Base-by-base conservation (phyloP, 2,329 filamentous ascomycete genomes). In the Pyrenochaeta sp. region DNA sequence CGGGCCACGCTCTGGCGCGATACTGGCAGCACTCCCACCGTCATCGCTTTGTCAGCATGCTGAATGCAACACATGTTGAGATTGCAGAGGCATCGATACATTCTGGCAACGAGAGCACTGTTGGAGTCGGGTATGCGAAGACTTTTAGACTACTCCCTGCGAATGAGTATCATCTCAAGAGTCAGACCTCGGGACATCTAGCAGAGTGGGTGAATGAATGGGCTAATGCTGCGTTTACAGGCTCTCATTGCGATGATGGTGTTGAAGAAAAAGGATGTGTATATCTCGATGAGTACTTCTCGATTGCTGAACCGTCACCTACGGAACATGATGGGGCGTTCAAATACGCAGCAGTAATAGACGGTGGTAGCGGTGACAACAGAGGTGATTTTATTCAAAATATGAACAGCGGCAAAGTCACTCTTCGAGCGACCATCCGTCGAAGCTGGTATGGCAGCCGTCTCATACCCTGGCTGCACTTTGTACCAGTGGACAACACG, bases 381-480 rank as follows among this genome's bases (percentile, higher is more conserved):
- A 46, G 51, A 12, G 50, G 48, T 63, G 71, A 30, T 54, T 73
- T 51, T 71, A 66, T 60, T 56, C 61, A 23, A 58, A 58, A 0
- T 90, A 92, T 73, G 75, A 91, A 31, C 79, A 88, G 84, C 30
- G 89, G 85, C 2, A 87, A 83, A 23, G 73, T 92, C 9, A 88
- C 88, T 0, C 85, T 95, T 75, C 93, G 93, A 77, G 85, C 88
- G 5, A 92, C 90, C 0, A 78, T 94, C 12, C 94, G 88, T 76
- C 82, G 84, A 21, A 89, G 94, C 72, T 95, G 91, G 91, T 90
- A 92, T 67, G 90, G 93, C 69, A 78, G 54, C 64, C 79, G 71
- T 60, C 78, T 94, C 1, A 78, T 90, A 1, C 82, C 90, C 0
- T 95, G 91, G 90, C 85, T 86, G 68, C 91, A 95, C 74, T 94